These are phyloP conservation scores for Claviceps sp. DNA, from an alignment of 2,329 filamentous ascomycete species.

Conservation along the genomic window DNA sequence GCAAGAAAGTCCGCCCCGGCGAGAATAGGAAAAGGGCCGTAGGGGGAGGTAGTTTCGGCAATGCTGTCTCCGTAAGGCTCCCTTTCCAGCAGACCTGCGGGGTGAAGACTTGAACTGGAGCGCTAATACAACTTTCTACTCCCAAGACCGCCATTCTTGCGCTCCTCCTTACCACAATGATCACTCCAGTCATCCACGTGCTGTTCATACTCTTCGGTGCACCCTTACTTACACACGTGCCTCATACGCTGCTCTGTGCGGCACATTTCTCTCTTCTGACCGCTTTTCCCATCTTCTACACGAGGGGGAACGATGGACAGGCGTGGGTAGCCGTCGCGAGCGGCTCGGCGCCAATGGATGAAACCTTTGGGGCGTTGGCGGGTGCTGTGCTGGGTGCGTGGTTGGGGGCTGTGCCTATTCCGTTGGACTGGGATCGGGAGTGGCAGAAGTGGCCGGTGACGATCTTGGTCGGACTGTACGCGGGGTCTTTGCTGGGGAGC, in stretches of 20 bases:
- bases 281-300: conserved; percentile 71
- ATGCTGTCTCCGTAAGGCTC: neutral
- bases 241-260: conserved; percentile 67
- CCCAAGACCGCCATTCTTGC: conserved; percentile 31
- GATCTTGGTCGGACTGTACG: conserved; percentile 69
- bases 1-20: conserved; percentile 37
- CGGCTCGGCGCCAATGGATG: conserved; percentile 60
- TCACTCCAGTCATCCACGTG: conserved; percentile 50
- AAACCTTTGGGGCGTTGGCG: conserved; percentile 69
- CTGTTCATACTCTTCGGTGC: conserved; percentile 81
- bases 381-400: conserved; percentile 73
- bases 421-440: conserved; percentile 95
- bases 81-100: neutral
- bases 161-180: conserved; percentile 49
- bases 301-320: conserved; percentile 60
- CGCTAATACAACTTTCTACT: neutral
- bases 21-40: conserved; percentile 36
- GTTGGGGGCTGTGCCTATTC: conserved; percentile 90
- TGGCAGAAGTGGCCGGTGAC: conserved; percentile 99
- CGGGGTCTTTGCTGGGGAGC: conserved; percentile 63
- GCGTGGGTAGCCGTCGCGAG: conserved; percentile 62
- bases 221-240: conserved; percentile 67
- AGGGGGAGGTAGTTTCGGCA: neutral
- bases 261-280: conserved; percentile 70
- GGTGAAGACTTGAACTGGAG: neutral